Evolutionary conservation across 768 basidiomycete genomes (phyloP).

Genomic region (Leccinum boreale): DNA sequence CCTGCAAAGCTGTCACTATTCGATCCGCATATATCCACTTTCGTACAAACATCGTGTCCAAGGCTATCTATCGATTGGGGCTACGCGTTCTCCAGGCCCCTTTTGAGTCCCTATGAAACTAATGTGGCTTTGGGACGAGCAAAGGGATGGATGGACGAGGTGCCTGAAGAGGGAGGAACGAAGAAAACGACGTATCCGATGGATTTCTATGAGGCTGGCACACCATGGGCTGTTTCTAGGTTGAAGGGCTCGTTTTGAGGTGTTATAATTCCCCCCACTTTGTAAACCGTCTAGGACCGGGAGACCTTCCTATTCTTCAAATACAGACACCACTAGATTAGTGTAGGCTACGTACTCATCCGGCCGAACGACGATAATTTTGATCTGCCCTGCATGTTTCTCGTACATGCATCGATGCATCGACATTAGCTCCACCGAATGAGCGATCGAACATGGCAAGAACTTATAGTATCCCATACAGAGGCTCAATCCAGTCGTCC

Average conservation of each 20-base stretch:
- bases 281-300: neutral
- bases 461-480: too few relatives aligned
- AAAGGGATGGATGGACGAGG: constrained; percentile 62
- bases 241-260: constrained; percentile 47
- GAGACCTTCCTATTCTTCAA: neutral
- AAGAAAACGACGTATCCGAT: constrained; percentile 67
- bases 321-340: too few relatives aligned
- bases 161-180: constrained; percentile 15
- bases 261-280: neutral
- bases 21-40: constrained; percentile 75
- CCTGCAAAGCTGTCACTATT: constrained; percentile 90
- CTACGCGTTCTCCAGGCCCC: constrained; percentile 86
- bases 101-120: constrained; percentile 92
- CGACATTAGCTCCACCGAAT: too few relatives aligned
- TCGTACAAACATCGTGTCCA: constrained; percentile 96
- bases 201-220: constrained; percentile 91
- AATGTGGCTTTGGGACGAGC: constrained; percentile 71
- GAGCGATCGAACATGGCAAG: too few relatives aligned
- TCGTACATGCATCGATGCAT: too few relatives aligned
- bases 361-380: too few relatives aligned
- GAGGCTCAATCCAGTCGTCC: neutral
- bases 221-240: constrained; percentile 71
- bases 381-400: too few relatives aligned
- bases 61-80: constrained; percentile 98
- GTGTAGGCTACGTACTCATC: too few relatives aligned